Conservation (phyloP, 208 protist species). For the Leishmania martiniquensis region DNA sequence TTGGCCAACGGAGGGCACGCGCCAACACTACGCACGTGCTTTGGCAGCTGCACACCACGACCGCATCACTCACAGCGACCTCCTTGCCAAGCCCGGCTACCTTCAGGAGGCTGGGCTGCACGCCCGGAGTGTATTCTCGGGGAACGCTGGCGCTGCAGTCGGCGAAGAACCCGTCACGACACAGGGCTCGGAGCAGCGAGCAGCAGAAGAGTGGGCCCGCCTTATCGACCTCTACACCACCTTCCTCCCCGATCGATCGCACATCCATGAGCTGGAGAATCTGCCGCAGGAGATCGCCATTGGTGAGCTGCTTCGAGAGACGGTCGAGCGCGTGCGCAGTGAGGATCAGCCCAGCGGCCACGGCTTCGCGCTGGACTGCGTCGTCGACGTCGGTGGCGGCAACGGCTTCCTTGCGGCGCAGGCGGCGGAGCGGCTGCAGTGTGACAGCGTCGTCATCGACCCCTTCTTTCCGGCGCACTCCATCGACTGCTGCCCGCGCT, state of each 20-base stretch:
- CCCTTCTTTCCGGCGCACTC: slow-evolving; percentile 69
- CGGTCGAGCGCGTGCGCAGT: slow-evolving; percentile 11
- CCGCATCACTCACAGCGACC: slow-evolving; percentile 12
- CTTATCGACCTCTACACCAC: slow-evolving; percentile 73
- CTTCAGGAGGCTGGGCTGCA: slow-evolving; percentile 24
- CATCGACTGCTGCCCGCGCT: slow-evolving; percentile 67
- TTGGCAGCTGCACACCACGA: slow-evolving; percentile 7
- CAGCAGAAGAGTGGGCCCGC: slow-evolving; percentile 26
- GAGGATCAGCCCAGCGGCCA: not conserved
- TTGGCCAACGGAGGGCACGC: slow-evolving; percentile 13
- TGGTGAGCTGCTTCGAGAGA: slow-evolving; percentile 53
- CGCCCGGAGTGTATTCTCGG: slow-evolving; percentile 6
- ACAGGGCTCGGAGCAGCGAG: not conserved
- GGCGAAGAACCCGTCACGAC: not conserved
- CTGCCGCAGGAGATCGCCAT: slow-evolving; percentile 84
- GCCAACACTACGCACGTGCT: slow-evolving; percentile 9
- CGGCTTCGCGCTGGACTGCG: slow-evolving; percentile 32
- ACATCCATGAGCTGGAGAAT: slow-evolving; percentile 85
- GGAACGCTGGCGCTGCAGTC: not conserved
- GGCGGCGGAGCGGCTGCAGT: slow-evolving; percentile 60
- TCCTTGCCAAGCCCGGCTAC: slow-evolving; percentile 18
- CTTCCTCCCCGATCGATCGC: slow-evolving; percentile 72
- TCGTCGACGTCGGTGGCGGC: slow-evolving; percentile 84
- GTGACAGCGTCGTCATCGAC: slow-evolving; percentile 73
- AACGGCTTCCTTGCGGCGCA: slow-evolving; percentile 82